Evolutionary conservation across 1,139 yeast genomes (phyloP).

Genomic region (Yamadazyma friedrichii): DNA sequence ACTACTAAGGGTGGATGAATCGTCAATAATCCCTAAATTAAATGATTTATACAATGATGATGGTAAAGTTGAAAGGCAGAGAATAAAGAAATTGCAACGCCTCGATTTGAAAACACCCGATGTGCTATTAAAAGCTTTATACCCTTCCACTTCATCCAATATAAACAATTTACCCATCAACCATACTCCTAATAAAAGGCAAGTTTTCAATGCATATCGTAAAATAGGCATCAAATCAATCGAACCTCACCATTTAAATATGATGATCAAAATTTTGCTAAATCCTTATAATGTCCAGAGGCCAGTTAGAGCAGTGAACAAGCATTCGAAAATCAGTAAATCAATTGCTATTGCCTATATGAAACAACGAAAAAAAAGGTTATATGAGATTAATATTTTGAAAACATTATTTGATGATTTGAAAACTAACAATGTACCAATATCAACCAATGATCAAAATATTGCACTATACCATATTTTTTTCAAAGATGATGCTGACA

Average conservation of each 20-base stretch:
- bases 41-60: conserved; percentile 7
- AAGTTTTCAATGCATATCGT: conserved; percentile 8
- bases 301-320: conserved; percentile 10
- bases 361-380: conserved; percentile 19
- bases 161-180: not conserved
- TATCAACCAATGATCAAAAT: conserved; percentile 31
- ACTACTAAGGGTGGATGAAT: not conserved
- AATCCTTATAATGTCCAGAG: conserved; percentile 9
- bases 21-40: not conserved
- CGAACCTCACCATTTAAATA: conserved; percentile 35
- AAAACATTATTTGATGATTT: conserved; percentile 28
- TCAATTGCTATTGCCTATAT: conserved; percentile 13
- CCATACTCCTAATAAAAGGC: not conserved
- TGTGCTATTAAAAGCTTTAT: conserved; percentile 1
- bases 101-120: conserved; percentile 3
- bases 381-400: conserved; percentile 20
- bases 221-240: conserved; percentile 6
- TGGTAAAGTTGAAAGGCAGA: not conserved
- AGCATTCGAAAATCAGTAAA: not conserved
- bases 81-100: not conserved
- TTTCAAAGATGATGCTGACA: conserved; percentile 27
- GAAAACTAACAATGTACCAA: conserved; percentile 23
- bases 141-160: not conserved
- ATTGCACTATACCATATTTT: conserved; percentile 28
- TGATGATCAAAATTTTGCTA: conserved; percentile 30